Conservation (phyloP, 768 basidiomycete species). For the Glaciozyma martinii region DNA sequence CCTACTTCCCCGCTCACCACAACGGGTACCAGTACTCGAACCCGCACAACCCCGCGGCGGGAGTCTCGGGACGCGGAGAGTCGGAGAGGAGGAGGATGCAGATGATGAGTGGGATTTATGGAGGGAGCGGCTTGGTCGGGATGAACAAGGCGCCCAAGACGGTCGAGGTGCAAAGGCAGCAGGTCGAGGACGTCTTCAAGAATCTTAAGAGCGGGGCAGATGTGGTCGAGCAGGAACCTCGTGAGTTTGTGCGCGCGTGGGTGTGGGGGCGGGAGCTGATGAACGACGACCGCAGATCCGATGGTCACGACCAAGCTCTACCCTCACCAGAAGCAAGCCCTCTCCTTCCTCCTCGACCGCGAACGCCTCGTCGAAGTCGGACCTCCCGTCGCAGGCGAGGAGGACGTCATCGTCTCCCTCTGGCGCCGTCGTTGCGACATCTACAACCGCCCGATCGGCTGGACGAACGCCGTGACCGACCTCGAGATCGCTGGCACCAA, state of each 20-base stretch:
- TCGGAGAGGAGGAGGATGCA: constrained; percentile 38
- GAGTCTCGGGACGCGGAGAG: constrained; percentile 36
- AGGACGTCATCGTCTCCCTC: constrained; percentile 33
- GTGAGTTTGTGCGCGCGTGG: constrained; percentile 47
- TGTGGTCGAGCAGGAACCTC: constrained; percentile 70
- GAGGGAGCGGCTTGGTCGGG: constrained; percentile 36
- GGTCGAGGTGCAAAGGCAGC: constrained; percentile 38
- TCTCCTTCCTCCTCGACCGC: constrained; percentile 87
- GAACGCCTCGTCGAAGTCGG: constrained; percentile 43
- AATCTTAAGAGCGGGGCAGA: constrained; percentile 80
- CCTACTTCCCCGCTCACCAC: constrained; percentile 54
- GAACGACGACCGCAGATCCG: constrained; percentile 33
- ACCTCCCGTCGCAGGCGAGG: constrained; percentile 11
- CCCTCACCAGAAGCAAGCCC: constrained; percentile 95
- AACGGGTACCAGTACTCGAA: constrained; percentile 67
- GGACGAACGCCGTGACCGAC: constrained; percentile 79
- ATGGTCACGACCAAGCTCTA: constrained; percentile 74
- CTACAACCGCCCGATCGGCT: constrained; percentile 42
- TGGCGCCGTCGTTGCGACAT: constrained; percentile 47
- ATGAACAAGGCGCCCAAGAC: constrained; percentile 44
- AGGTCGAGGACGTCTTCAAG: constrained; percentile 89
- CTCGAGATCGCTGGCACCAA: constrained; percentile 48
- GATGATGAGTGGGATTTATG: constrained; percentile 37
- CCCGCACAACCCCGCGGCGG: constrained; percentile 54
- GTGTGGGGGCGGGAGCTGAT: constrained; percentile 27